phyloP scores from a whole-genome alignment of 2,329 filamentous ascomycete genomes.

The Cytospora piceae region DNA sequence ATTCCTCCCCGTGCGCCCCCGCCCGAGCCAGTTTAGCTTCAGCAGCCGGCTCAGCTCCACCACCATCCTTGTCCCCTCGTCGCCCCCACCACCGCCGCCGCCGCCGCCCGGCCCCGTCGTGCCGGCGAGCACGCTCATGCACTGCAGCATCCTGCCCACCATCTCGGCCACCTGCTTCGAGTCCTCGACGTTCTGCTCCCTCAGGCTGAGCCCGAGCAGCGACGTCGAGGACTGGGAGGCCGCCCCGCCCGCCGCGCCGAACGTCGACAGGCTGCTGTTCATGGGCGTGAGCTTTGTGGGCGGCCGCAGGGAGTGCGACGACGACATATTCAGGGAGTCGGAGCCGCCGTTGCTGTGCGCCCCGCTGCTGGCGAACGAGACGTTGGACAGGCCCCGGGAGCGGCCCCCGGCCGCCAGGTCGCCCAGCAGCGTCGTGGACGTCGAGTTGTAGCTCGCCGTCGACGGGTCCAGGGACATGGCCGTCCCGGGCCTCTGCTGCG shows the following conservation, averaged over 20 bases:
- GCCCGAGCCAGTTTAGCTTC: slow-evolving; percentile 95
- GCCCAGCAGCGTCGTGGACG: slow-evolving; percentile 78
- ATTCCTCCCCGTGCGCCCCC: slow-evolving; percentile 87
- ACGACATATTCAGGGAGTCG: slow-evolving; percentile 54
- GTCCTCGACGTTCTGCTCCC: slow-evolving; percentile 66
- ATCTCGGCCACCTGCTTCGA: slow-evolving; percentile 88
- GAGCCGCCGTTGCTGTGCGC: slow-evolving; percentile 49
- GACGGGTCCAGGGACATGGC: slow-evolving; percentile 75
- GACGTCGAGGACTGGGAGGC: slow-evolving; percentile 32
- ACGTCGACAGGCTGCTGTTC: slow-evolving; percentile 30
- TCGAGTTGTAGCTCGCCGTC: slow-evolving; percentile 78
- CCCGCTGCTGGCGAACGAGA: slow-evolving; percentile 62
- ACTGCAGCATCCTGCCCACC: slow-evolving; percentile 94
- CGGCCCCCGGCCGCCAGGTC: slow-evolving; percentile 61
- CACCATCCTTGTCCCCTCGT: slow-evolving; percentile 77
- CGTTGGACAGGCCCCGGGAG: slow-evolving; percentile 84
- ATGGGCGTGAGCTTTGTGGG: slow-evolving; percentile 16
- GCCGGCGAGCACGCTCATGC: slow-evolving; percentile 85
- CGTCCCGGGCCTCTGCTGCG: slow-evolving; percentile 66
- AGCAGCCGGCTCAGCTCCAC: slow-evolving; percentile 83
- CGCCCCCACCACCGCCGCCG: slow-evolving; percentile 52
- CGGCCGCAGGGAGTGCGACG: slow-evolving; percentile 34
- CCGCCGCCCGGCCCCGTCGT: slow-evolving; percentile 56
- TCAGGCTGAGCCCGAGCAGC: slow-evolving; percentile 41
- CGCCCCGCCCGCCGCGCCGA: slow-evolving; percentile 33